These are phyloP conservation scores for Inga laurina DNA, from an alignment of 306 rosid species.

Conservation along the genomic window DNA sequence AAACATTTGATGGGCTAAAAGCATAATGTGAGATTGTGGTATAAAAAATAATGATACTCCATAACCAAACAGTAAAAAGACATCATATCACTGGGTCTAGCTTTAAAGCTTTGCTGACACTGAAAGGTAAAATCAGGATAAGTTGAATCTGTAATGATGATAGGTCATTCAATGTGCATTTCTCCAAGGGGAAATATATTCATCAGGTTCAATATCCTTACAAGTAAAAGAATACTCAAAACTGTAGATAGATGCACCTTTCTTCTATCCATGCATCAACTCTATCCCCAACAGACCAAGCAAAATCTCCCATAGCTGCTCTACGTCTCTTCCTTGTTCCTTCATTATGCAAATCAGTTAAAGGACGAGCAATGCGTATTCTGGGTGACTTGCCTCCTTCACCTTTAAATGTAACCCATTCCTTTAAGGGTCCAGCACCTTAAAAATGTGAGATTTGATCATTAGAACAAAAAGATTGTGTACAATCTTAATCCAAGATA, in stretches of 20 bases:
- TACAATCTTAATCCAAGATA: constrained; percentile 1
- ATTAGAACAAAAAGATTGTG: neutral
- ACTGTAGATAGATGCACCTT: constrained; percentile 52
- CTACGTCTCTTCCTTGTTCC: constrained; percentile 97
- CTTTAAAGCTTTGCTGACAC: constrained; percentile 17
- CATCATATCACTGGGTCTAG: constrained; percentile 8
- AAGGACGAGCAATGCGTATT: constrained; percentile 77
- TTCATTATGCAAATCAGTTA: constrained; percentile 57
- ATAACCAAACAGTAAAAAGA: constrained; percentile 13
- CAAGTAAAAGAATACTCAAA: neutral
- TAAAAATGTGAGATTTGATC: constrained; percentile 12
- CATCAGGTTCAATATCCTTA: constrained; percentile 16
- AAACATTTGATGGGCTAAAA: constrained; percentile 9
- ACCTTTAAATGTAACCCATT: constrained; percentile 74
- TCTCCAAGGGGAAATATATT: constrained; percentile 12
- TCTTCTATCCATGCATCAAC: constrained; percentile 90
- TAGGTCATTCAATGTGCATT: neutral
- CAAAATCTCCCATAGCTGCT: constrained; percentile 75
- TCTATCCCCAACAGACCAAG: constrained; percentile 95
- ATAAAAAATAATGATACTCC: neutral
- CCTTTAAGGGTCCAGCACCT: constrained; percentile 73
- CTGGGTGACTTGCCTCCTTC: constrained; percentile 71
- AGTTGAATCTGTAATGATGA: constrained; percentile 7
- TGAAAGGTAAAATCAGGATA: constrained; percentile 10
- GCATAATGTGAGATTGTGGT: neutral